A percentile compares a stretch with the other conserved stretches of the same genome.
phyloP scores from a whole-genome alignment of 1,139 yeast genomes.

The Kodamaea plutei region DNA sequence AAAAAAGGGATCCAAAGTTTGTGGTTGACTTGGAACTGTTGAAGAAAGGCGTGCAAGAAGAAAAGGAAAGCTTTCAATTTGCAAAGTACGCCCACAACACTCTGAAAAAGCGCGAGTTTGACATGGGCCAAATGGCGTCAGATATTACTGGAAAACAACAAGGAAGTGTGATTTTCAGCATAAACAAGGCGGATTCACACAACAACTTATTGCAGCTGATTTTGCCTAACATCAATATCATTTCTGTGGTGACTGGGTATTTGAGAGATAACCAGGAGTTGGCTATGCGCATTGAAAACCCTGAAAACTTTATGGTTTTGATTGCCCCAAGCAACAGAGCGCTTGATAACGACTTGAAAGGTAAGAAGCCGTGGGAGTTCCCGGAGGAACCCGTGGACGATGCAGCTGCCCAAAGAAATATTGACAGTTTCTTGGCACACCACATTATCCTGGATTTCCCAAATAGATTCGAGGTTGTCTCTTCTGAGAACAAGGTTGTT shows the following conservation, averaged over 20 bases:
- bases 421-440: conserved; percentile 48
- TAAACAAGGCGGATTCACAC: conserved; percentile 10
- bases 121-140: conserved; percentile 7
- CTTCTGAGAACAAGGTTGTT: conserved; percentile 18
- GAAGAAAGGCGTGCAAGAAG: conserved; percentile 5
- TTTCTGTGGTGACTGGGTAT: conserved; percentile 53
- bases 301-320: conserved; percentile 38
- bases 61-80: conserved; percentile 3
- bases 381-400: conserved; percentile 43
- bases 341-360: conserved; percentile 29
- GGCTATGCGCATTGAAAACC: conserved; percentile 36
- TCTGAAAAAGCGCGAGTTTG: conserved; percentile 1
- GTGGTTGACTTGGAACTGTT: conserved; percentile 10
- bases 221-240: conserved; percentile 39
- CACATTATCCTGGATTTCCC: conserved; percentile 42
- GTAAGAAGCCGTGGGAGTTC: conserved; percentile 66
- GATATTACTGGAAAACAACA: conserved; percentile 4
- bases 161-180: conserved; percentile 12
- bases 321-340: conserved; percentile 63
- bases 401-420: conserved; percentile 39
- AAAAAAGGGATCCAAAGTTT: conserved; percentile 8
- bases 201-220: conserved; percentile 27
- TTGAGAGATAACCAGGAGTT: conserved; percentile 49
- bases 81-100: conserved; percentile 5
- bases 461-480: conserved; percentile 17